phyloP scores from a whole-genome alignment of 257 asterid genomes.

The Fraxinus quadrangulata region DNA sequence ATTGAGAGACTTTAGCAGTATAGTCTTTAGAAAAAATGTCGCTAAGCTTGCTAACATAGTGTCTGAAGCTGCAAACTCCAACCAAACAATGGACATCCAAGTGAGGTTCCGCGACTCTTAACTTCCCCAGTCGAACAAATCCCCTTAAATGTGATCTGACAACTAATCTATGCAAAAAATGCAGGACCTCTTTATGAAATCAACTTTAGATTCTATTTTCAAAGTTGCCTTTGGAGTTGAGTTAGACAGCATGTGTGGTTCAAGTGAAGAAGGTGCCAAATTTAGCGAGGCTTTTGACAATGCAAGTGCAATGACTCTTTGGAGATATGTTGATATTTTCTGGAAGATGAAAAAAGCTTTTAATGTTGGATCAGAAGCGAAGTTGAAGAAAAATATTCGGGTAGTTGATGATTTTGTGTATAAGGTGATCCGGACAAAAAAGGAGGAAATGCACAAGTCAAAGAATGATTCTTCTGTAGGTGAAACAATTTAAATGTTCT shows the following conservation, averaged over 20 bases:
- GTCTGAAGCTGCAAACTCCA: conserved; percentile 44
- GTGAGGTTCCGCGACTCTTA: conserved; percentile 36
- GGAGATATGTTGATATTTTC: conserved; percentile 53
- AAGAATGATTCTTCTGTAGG: conserved; percentile 44
- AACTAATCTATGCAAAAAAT: not conserved
- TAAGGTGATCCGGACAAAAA: conserved; percentile 50
- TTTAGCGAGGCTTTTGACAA: conserved; percentile 55
- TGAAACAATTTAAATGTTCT: conserved; percentile 6
- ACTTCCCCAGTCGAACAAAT: not conserved
- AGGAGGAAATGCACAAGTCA: conserved; percentile 35
- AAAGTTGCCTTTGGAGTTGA: conserved; percentile 62
- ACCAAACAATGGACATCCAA: conserved; percentile 55
- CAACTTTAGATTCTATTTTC: conserved; percentile 56
- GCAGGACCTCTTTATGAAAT: conserved; percentile 61
- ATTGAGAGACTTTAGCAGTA: conserved; percentile 64
- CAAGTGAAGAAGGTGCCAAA: conserved; percentile 50
- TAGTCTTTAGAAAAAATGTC: conserved; percentile 54
- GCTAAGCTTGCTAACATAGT: conserved; percentile 49
- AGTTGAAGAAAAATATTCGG: conserved; percentile 40
- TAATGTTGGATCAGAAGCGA: conserved; percentile 54
- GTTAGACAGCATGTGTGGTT: conserved; percentile 56
- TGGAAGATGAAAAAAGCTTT: conserved; percentile 57
- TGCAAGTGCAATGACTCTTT: conserved; percentile 51
- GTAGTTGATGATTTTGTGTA: conserved; percentile 50
- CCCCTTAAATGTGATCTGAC: not conserved